Conservation (phyloP, 129 eudicot genomes). For the Oenanthe sinensis region DNA sequence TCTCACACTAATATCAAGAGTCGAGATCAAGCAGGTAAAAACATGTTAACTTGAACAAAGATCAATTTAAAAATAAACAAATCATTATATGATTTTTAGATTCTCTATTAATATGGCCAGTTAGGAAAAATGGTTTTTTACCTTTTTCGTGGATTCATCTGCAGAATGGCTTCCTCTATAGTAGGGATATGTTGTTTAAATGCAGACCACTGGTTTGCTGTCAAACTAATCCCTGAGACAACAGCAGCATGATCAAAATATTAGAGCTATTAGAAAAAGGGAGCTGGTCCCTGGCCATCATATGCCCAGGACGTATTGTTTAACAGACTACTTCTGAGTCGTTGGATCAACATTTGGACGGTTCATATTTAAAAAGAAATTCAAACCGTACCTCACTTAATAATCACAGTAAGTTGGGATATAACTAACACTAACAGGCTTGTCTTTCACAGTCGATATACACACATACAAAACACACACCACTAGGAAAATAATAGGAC, state of each 20-base stretch:
- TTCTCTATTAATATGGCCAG: neutral
- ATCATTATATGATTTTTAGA: neutral
- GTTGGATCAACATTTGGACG: no score
- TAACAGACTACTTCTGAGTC: no score
- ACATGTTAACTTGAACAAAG: neutral
- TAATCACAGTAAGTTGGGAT: no score
- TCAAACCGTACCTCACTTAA: no score
- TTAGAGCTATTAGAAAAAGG: conserved; percentile 4
- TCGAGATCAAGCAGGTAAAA: conserved; percentile 5
- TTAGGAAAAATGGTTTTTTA: conserved; percentile 1
- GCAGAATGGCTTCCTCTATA: conserved; percentile 56
- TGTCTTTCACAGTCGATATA: no score
- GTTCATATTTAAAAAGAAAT: no score
- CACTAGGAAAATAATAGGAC: neutral
- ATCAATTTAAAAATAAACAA: neutral
- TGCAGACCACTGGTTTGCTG: conserved; percentile 52
- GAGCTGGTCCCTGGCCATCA: no score
- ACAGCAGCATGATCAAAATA: conserved; percentile 15
- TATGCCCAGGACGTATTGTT: no score
- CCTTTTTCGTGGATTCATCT: conserved; percentile 55
- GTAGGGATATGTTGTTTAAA: conserved; percentile 45
- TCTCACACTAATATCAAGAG: neutral
- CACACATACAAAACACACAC: no score
- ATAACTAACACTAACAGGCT: no score
- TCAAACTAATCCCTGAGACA: conserved; percentile 44